Evolutionary conservation across 768 basidiomycete genomes (phyloP), one percentile per base, ranked within the genome.

Genomic region (Amanita rimosa): DNA sequence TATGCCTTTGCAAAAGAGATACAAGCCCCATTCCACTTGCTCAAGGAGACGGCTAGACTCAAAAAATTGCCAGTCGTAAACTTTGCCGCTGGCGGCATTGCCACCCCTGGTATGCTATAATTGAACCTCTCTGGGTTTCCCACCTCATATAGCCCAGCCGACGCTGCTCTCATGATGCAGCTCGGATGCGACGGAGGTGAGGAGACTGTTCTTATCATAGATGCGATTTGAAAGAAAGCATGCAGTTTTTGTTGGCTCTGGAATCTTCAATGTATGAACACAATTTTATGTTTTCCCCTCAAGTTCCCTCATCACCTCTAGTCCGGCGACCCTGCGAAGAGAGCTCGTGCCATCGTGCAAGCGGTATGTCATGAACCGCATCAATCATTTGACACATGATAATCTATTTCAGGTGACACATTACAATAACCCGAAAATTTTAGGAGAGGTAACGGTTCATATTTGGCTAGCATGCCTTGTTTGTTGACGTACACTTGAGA

Each of bases 91-190:
- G 94, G 93, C 49, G 93, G 93, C 46, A 76, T 94, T 44, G 89
- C 91, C 41, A 93, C 91, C 8, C 92, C 92, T 43, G 90, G 89
- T 88, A 59, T 42, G 71, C 54, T 26, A 38, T 26, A 19, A 14
- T 10, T 9, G 44, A 16, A 4, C 16, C 16, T 45, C 16, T 45
- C 13, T 22, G 38, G 22, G 21, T 17, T 17, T 54, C 52, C 11
- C 52, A 52, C 52, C 42, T 44, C 35, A 42, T 24, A 50, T 44
- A 26, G 48, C 56, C 22, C 64, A 81, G 92, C 89, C 55, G 95
- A 99, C 64, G 95, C 95, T 13, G 96, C 96, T 3, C 66, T 97
- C 54, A 96, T 97, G 95, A 98, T 98, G 94, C 92, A 95, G 61
- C 78, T 98, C 31, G 92, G 95, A 31, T 92, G 91, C 64, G 95